These are phyloP conservation scores for Puccinia triticina DNA, from an alignment of 1,284 basidiomycete genomes.

Conservation along the genomic window DNA sequence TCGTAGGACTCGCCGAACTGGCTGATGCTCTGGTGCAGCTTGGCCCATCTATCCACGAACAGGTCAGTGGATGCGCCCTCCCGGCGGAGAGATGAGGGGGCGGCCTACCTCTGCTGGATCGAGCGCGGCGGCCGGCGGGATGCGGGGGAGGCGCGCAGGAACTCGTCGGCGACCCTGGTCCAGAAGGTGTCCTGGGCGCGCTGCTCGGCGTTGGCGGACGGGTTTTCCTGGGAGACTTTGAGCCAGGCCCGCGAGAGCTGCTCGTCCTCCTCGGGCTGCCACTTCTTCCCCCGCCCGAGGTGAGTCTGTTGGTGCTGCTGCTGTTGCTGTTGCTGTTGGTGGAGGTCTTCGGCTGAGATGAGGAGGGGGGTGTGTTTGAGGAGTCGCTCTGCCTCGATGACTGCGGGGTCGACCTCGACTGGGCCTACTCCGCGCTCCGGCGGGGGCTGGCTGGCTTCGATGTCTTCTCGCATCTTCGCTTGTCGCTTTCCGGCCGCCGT, in stretches of 20 bases:
- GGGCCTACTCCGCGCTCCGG: too few relatives aligned
- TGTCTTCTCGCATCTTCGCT: too few relatives aligned
- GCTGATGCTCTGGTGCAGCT: conserved; percentile 37
- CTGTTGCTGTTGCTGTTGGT: background rate
- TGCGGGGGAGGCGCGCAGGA: background rate
- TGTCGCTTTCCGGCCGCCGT: too few relatives aligned
- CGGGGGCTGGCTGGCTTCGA: too few relatives aligned
- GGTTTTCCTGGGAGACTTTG: conserved; percentile 1
- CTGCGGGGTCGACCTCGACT: background rate
- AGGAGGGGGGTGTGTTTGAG: background rate
- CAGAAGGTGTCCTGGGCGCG: conserved; percentile 16
- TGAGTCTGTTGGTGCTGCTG: conserved; percentile 1
- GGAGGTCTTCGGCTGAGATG: conserved; percentile 23
- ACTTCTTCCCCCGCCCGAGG: conserved; percentile 11
- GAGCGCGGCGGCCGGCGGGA: conserved; percentile 8
- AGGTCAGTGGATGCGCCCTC: background rate
- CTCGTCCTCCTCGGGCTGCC: conserved; percentile 36
- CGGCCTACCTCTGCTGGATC: conserved; percentile 35
- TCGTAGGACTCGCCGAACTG: conserved; percentile 30
- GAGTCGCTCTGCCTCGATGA: conserved; percentile 23
- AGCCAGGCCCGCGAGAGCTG: conserved; percentile 11
- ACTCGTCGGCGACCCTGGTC: conserved; percentile 7
- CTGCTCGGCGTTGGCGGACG: background rate
- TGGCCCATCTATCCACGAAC: conserved; percentile 21
- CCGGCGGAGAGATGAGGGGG: too few relatives aligned